phyloP scores from a whole-genome alignment of 2,329 filamentous ascomycete species.

The Plenodomus lindquistii region DNA sequence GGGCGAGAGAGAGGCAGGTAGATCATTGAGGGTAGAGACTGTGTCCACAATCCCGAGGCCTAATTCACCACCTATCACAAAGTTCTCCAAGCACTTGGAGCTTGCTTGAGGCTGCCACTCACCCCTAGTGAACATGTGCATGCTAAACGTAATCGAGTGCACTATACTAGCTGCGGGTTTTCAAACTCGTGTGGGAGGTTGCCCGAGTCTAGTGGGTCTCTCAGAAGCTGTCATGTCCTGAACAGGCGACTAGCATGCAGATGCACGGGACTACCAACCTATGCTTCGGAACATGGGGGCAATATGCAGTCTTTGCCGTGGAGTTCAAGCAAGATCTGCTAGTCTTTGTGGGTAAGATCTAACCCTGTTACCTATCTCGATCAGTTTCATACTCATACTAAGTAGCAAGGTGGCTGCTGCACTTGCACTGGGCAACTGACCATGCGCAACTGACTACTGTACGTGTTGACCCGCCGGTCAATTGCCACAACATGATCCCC shows the following conservation, averaged over 20 bases:
- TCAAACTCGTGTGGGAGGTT: conserved; percentile 41
- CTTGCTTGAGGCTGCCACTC: conserved; percentile 21
- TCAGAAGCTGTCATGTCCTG: conserved; percentile 50
- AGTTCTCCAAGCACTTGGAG: conserved; percentile 17
- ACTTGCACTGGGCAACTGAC: conserved; percentile 23
- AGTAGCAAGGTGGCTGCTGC: neutral
- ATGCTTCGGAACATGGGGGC: conserved; percentile 46
- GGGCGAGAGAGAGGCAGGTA: conserved; percentile 45
- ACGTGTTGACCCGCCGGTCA: conserved; percentile 55
- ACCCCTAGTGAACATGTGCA: conserved; percentile 32
- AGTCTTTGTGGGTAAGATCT: conserved; percentile 50
- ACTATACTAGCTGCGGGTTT: conserved; percentile 45
- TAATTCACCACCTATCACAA: conserved; percentile 26
- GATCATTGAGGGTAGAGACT: conserved; percentile 48
- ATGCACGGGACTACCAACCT: conserved; percentile 33
- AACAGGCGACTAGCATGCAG: conserved; percentile 40
- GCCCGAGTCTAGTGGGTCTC: conserved; percentile 41
- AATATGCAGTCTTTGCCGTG: conserved; percentile 45
- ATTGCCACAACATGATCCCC: conserved; percentile 54
- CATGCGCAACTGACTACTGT: conserved; percentile 52
- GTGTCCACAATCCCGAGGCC: conserved; percentile 49
- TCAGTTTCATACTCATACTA: neutral
- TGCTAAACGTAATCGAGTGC: conserved; percentile 45
- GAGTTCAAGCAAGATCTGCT: conserved; percentile 45
- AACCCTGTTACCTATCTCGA: conserved; percentile 48